A percentile compares a stretch with the other conserved stretches of the same genome.
Evolutionary conservation across 768 basidiomycete genomes (phyloP).

Genomic region (Tulasnella sp.): DNA sequence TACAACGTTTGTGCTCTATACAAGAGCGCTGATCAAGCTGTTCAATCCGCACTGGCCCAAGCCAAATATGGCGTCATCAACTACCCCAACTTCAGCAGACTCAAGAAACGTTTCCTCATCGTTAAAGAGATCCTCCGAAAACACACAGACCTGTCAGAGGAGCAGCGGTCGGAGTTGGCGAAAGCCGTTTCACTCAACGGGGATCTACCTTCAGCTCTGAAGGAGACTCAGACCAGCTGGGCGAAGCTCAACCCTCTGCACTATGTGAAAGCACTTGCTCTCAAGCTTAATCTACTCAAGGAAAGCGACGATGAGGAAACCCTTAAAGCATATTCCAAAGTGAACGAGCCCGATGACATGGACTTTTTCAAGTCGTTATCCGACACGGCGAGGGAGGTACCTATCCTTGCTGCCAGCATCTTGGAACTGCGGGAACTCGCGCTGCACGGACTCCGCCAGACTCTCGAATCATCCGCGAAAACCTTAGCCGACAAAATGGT

Average conservation of each 20-base stretch:
- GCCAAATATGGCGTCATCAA: neutral
- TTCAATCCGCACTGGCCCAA: neutral
- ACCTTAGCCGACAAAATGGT: neutral
- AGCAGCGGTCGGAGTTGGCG: neutral
- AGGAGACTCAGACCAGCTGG: neutral
- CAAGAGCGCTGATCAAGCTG: neutral
- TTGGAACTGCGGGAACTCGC: neutral
- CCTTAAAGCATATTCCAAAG: neutral
- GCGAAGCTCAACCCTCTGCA: neutral
- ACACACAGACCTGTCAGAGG: neutral
- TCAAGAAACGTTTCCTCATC: conserved; percentile 9
- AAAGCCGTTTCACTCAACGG: neutral
- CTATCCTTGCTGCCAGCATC: neutral
- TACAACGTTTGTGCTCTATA: neutral
- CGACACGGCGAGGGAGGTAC: neutral
- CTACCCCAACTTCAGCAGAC: neutral
- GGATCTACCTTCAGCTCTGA: neutral
- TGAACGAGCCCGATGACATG: neutral
- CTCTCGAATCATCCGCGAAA: neutral
- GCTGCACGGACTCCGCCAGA: neutral
- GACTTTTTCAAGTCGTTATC: neutral
- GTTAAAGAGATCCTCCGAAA: neutral
- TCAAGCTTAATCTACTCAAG: neutral
- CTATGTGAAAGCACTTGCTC: neutral
- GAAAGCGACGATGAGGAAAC: neutral